Evolutionary conservation across 495 filamentous ascomycete species (phyloP), one percentile per base, ranked within the genome.

Genomic region (Penicillium malachiteum): DNA sequence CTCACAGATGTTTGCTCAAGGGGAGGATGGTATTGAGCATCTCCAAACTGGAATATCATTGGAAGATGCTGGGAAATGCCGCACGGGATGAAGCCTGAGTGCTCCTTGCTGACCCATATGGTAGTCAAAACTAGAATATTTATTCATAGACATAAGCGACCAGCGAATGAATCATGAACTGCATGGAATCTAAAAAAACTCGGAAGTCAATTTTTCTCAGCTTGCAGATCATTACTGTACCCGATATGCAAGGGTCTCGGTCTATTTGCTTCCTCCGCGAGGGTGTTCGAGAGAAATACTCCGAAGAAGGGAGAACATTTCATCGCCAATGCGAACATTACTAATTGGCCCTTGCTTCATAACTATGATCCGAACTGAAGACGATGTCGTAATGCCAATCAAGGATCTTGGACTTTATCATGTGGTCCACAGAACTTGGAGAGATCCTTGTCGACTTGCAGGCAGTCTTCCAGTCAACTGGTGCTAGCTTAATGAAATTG

Each of bases 161-260:
- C 21, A 26, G 4, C 21, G 21, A 26, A 26, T 26, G 21, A 26
- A 26, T 26, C 21, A 26, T 1, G 4, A 1, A 26, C 21, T 26
- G 21, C 41, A 26, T 30, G 41, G 13, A 26, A 44, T 12, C 21
- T 21, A n/a, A 30, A 21, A 12, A 21, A 21, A 11, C 7, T 46
- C 31, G 21, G 2, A 31, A n/a, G 16, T 13, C 5, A n/a, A 46
- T 16, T 13, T 26, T 26, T 46, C 31, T 4, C 3, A 16, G 5
- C 13, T 46, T 33, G 43, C 13, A 18, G 43, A 46, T 46, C 43
- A 32, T 46, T 46, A 31, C 43, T 46, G 26, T n/a, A 32, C n/a
- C 3, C 3, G 43, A 46, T 46, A 21, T 46, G 43, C 43, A 46
- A 46, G 43, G 43, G 26, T 14, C 13, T 5, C 9, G 5, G 13